Evolutionary conservation across 352 stramenopile species (phyloP), one percentile per base, ranked within the genome.

Genomic region (Globisporangium yorkense): DNA sequence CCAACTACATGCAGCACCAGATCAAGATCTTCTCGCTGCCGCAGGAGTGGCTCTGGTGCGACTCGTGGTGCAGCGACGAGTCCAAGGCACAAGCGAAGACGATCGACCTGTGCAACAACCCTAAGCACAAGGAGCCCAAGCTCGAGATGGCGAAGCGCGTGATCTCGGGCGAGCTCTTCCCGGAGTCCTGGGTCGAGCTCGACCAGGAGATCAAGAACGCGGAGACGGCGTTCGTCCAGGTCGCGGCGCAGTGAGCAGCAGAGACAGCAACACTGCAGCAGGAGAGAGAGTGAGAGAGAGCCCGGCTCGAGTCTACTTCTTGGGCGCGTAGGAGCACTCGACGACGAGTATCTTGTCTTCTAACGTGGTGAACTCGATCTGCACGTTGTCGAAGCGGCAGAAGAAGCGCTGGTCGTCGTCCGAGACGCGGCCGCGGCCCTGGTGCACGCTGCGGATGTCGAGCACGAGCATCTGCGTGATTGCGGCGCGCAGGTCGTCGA

Each of bases 21-120:
- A 96, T 99, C 51, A 94, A 91, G 8, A 99, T 99, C 51, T 97
- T 98, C 65, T 99, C 92, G 39, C 75, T 99, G 39, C 85, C 85
- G 77, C 97, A 93, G 61, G 97, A 99, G 66, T 99, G 98, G 98
- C 85, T 99, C 9, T 99, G 98, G 98, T 99, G 98, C 68, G 98
- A 99, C 67, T 97, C 88, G 24, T 99, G 98, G 98, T 99, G 98
- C 80, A 98, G 88, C 56, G 96, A 99, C 54, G 95, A 98, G 57
- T 98, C 92, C 16, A 99, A 99, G 72, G 81, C 70, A 13, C 59
- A 80, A 10, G 96, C 97, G 24, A 99, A 99, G 82, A 99, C 98
- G 5, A 99, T 99, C 67, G 98, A 99, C 72, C 74, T 99, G 54
- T 99, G 98, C 79, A 99, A 99, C 79, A 99, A 99, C 70, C 98